Conservation (phyloP, 495 filamentous ascomycete species). For the Mycothermus thermophilus region DNA sequence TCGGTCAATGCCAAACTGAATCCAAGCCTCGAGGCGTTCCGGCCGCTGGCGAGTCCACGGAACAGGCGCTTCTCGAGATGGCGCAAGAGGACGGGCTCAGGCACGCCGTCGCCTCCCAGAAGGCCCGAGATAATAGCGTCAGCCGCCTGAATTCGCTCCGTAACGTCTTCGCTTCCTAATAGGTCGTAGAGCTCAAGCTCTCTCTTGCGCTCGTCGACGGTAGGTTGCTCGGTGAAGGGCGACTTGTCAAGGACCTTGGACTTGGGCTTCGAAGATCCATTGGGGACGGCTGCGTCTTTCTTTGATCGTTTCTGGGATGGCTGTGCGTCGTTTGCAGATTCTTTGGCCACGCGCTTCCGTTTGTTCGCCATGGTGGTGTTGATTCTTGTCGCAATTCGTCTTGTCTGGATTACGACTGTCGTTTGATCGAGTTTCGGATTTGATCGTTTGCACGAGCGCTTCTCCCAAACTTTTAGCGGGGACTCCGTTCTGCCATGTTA, state of each 20-base stretch:
- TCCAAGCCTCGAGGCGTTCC: conserved; percentile 80
- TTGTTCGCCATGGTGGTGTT: conserved; percentile 24
- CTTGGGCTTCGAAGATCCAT: conserved; percentile 14
- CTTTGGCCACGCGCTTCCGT: conserved; percentile 30
- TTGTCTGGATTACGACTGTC: neutral
- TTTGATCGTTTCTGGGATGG: conserved; percentile 32
- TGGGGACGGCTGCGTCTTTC: conserved; percentile 14
- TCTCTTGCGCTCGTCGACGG: conserved; percentile 28
- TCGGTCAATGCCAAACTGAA: conserved; percentile 85
- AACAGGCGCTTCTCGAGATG: conserved; percentile 56
- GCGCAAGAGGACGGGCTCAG: conserved; percentile 33
- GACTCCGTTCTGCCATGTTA: neutral
- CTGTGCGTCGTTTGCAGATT: conserved; percentile 18
- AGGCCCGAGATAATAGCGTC: conserved; percentile 35
- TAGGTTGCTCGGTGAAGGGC: conserved; percentile 31
- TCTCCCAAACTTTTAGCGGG: neutral
- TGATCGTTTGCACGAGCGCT: neutral
- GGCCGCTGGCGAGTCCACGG: conserved; percentile 75
- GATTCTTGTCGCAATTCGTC: neutral
- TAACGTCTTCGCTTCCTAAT: conserved; percentile 36
- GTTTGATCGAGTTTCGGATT: neutral
- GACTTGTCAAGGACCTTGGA: conserved; percentile 23
- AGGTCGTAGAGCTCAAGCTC: conserved; percentile 39
- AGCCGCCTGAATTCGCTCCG: conserved; percentile 37
- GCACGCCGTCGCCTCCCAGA: conserved; percentile 22